Base-by-base conservation (phyloP, 768 basidiomycete species). In the Gelatoporia subvermispora region DNA sequence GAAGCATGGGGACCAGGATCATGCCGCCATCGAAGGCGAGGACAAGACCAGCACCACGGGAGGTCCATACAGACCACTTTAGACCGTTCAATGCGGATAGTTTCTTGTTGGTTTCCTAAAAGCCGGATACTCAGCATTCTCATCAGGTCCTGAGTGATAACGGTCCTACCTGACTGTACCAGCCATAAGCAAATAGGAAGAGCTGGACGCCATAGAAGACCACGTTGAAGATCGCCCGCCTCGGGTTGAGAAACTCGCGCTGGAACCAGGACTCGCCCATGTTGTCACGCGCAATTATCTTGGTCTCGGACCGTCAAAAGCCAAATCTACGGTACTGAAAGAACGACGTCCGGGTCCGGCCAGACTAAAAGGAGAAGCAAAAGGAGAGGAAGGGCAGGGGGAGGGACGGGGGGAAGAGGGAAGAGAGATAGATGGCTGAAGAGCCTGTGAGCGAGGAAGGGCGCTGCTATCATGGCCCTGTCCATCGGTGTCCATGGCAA, bases 11-110 rank as follows among this genome's bases (percentile, higher is more conserved):
- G 40, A 97, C 61, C 45, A 94, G 77, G 55, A 96, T 91, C 55
- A 95, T 70, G 44, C 81, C 84, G 3, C 90, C 93, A 65, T 93
- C 82, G 61, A 85, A 84, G 17, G 92, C 93, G 38, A 97, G 81
- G 41, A 85, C 87, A 34, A 97, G 82, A 62, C 92, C 93, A 39
- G 93, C 93, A 35, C 92, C 93, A 53, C 93, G 84, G 48, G 92
- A 94, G 11, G 63, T 71, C 93, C 93, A 97, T 36, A 93, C 91
- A 17, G 90, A 93, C 68, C 74, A 95, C 54, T 68, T 77, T 59
- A 97, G 77, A 8, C 65, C 72, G 62, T 97, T 96, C 48, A 97
- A 79, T 21, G 78, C 85, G 36, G 82, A 76, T 24, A 96, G 75
- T 49, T 71, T 75, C 22, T 46, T 2, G 67, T 93, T 83, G 9